These are phyloP conservation scores for Diaporthe longicolla DNA, from an alignment of 2,329 filamentous ascomycete genomes.

Conservation along the genomic window DNA sequence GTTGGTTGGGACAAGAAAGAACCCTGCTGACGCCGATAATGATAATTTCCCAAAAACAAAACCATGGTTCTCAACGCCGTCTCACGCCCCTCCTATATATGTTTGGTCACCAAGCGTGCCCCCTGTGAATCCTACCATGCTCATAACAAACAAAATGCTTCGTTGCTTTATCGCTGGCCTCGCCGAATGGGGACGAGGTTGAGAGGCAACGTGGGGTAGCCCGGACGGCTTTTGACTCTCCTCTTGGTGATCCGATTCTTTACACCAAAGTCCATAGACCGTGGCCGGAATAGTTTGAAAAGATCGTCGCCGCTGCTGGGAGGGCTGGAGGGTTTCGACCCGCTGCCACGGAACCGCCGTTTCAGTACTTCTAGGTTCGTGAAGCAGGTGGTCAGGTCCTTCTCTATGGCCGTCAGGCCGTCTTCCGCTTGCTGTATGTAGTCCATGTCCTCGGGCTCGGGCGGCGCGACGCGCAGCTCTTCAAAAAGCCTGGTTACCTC, in stretches of 20 bases:
- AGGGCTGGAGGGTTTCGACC: neutral
- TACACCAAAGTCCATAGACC: conserved; percentile 13
- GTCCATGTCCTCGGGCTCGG: conserved; percentile 14
- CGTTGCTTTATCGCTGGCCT: conserved; percentile 19
- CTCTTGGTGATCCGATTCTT: neutral
- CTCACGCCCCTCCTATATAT: neutral
- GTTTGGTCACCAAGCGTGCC: neutral
- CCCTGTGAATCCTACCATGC: neutral
- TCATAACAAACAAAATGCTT: too few relatives aligned
- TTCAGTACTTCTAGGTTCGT: conserved; percentile 13
- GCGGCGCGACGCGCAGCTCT: conserved; percentile 31
- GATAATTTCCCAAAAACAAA: conserved; percentile 6
- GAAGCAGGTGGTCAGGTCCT: conserved; percentile 29
- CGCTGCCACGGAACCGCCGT: neutral
- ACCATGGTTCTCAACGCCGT: neutral
- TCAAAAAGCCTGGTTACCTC: conserved; percentile 36
- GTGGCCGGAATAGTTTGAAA: neutral
- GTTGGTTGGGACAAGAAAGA: neutral
- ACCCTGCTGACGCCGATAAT: neutral
- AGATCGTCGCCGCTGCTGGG: neutral
- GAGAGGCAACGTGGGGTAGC: neutral
- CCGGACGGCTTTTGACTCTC: too few relatives aligned
- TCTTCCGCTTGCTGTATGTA: conserved; percentile 22
- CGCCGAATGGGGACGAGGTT: neutral
- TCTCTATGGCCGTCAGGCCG: conserved; percentile 24